Evolutionary conservation across 176 grass and related monocot genomes (phyloP), one percentile per base, ranked within the genome.

Genomic region (Raddia guianensis): DNA sequence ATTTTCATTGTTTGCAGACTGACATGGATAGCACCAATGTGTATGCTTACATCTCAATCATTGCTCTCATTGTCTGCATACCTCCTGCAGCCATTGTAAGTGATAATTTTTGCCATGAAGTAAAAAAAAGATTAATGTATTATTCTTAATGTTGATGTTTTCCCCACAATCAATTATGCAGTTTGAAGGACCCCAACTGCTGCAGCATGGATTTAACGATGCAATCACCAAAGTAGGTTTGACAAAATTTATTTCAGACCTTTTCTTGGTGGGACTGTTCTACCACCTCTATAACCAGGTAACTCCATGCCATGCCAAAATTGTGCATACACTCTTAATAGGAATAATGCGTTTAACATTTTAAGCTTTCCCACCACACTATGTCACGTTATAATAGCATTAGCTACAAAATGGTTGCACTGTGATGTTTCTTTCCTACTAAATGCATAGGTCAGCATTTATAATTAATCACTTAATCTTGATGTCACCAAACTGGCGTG

Each of bases 201-300:
- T 99, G 75, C 88, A 93, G 72, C 43, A 88, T 78, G 97, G 97
- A 61, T 95, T 96, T 63, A 89, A 80, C 2, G 89, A 99, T 82
- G 90, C 91, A 82, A 90, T 99, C 85, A 82, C 91, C 32, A 93
- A 99, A 93, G 93, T 96, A 75, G 90, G 97, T 51, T 5, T 91
- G 78, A 89, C 73, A 79, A 93, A 99, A 66, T 88, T 99, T 2
- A 10, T 91, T 68, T 76, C 90, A 45, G 97, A 99, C 77, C 85
- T 99, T 69, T 90, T 99, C 84, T 87, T 91, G 69, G 96, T 99
- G 43, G 96, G 96, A 66, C 82, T 99, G 82, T 99, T 99, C 88
- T 99, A 99, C 85, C 96, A 99, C 66, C 96, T 99, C 48, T 99
- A 99, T 73, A 99, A 99, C 76, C 97, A 99, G 93, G 97, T 99